Conservation (phyloP, 208 protist genomes). For the Crithidia expoeki region DNA sequence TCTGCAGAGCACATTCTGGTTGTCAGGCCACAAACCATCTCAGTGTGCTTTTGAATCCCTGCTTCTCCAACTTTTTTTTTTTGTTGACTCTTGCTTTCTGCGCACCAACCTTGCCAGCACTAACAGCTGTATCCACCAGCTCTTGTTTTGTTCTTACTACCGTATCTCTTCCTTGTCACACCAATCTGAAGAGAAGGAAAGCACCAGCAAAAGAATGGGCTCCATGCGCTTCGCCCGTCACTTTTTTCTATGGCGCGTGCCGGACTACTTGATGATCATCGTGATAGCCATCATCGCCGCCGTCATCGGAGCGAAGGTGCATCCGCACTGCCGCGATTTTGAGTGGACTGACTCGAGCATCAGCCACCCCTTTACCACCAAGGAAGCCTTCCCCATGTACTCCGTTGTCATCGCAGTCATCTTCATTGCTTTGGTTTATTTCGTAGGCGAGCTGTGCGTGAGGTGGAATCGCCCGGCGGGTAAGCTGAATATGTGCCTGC, state of each 20-base stretch:
- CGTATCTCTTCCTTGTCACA: not conserved
- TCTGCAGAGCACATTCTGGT: too few relatives aligned
- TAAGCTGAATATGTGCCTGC: slow-evolving; percentile 33
- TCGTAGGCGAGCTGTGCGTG: slow-evolving; percentile 34
- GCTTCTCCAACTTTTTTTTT: too few relatives aligned
- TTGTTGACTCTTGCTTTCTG: too few relatives aligned
- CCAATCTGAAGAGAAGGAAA: slow-evolving; percentile 18
- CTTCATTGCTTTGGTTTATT: slow-evolving; percentile 34
- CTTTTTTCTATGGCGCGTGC: slow-evolving; percentile 43
- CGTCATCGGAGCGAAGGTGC: slow-evolving; percentile 22
- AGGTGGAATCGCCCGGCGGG: slow-evolving; percentile 26
- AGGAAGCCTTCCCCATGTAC: slow-evolving; percentile 67
- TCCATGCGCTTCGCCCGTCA: not conserved
- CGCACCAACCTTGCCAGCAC: too few relatives aligned
- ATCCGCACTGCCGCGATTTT: slow-evolving; percentile 68
- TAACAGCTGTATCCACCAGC: too few relatives aligned
- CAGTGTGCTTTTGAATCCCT: too few relatives aligned
- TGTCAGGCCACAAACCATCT: too few relatives aligned
- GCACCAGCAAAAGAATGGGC: slow-evolving; percentile 4
- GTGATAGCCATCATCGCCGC: slow-evolving; percentile 27
- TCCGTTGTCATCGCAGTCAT: slow-evolving; percentile 48
- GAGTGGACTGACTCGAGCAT: slow-evolving; percentile 75
- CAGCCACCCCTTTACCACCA: slow-evolving; percentile 38
- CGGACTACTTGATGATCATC: slow-evolving; percentile 49
- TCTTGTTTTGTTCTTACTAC: not conserved